Conservation (phyloP, 192 early-diverging fungal genomes). For the Coemansia sp. region DNA sequence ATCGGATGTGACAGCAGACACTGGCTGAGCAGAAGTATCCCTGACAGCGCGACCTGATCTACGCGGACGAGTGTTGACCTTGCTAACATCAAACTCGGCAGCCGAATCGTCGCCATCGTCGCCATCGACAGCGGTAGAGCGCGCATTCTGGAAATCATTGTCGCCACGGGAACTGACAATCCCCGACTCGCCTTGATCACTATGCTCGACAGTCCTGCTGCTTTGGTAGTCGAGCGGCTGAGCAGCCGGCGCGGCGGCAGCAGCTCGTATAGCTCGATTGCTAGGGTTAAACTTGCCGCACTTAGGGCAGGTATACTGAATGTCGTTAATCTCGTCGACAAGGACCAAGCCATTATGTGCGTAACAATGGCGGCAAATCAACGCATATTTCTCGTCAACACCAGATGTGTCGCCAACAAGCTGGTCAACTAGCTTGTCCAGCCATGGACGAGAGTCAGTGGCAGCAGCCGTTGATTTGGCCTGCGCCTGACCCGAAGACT, state of each 20-base stretch:
- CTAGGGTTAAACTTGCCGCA: constrained; percentile 57
- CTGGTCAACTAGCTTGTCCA: constrained; percentile 90
- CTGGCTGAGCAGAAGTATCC: not conserved
- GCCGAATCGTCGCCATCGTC: not conserved
- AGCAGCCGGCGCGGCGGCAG: constrained; percentile 9
- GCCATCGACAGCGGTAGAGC: not conserved
- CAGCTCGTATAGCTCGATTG: constrained; percentile 8
- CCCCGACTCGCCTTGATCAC: not conserved
- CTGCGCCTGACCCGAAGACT: constrained; percentile 13
- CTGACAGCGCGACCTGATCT: not conserved
- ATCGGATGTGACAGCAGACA: not conserved
- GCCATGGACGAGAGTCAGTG: constrained; percentile 63
- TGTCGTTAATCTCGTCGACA: constrained; percentile 75
- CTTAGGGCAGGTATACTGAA: constrained; percentile 59
- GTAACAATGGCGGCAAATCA: constrained; percentile 90
- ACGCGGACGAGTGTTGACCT: not conserved
- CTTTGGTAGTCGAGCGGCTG: constrained; percentile 8
- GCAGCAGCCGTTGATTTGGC: not conserved
- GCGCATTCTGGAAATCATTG: not conserved
- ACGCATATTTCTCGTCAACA: constrained; percentile 87
- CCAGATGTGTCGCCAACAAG: constrained; percentile 87
- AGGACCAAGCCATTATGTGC: constrained; percentile 91
- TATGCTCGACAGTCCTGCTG: not conserved
- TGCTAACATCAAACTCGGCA: not conserved
- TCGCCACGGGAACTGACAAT: not conserved